Percentiles rank a stretch among this genome's conserved stretches.
phyloP scores from a whole-genome alignment of 768 basidiomycete species.

The Auriscalpium orientale region DNA sequence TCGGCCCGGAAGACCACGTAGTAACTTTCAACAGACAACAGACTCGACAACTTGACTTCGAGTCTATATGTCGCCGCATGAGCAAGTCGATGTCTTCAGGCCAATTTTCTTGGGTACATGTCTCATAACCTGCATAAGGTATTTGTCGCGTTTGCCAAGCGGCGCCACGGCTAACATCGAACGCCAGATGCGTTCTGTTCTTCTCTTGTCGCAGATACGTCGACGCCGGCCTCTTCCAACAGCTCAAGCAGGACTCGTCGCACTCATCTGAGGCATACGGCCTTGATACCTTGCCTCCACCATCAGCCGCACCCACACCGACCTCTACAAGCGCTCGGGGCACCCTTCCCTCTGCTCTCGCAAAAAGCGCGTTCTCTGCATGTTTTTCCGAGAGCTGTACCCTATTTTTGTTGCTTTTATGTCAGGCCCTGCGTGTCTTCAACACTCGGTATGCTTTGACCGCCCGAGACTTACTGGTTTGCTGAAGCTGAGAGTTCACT shows the following conservation, averaged over 20 bases:
- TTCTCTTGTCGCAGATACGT: conserved; percentile 12
- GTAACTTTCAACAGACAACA: no score
- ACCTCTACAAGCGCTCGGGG: conserved; percentile 2
- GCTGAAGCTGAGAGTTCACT: not conserved
- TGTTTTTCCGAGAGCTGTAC: conserved; percentile 72
- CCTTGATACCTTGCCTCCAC: conserved; percentile 11
- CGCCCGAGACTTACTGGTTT: not conserved
- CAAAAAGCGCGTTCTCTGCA: conserved; percentile 55
- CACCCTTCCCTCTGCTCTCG: conserved; percentile 45
- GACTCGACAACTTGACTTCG: no score
- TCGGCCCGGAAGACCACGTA: no score
- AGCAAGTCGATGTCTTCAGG: no score
- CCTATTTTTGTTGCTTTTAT: conserved; percentile 64
- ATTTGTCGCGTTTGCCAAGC: no score
- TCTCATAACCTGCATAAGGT: no score
- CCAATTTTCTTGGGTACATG: no score
- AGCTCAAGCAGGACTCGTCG: conserved; percentile 7
- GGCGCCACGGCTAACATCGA: no score
- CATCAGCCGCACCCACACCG: not conserved
- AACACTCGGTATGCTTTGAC: conserved; percentile 40
- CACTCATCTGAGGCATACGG: not conserved
- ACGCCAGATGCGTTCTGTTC: conserved; percentile 8
- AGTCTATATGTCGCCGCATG: no score
- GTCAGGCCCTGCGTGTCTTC: conserved; percentile 56
- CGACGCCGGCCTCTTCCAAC: conserved; percentile 9